phyloP scores from a whole-genome alignment of 2,329 filamentous ascomycete genomes.

The Penicillium glabrum region DNA sequence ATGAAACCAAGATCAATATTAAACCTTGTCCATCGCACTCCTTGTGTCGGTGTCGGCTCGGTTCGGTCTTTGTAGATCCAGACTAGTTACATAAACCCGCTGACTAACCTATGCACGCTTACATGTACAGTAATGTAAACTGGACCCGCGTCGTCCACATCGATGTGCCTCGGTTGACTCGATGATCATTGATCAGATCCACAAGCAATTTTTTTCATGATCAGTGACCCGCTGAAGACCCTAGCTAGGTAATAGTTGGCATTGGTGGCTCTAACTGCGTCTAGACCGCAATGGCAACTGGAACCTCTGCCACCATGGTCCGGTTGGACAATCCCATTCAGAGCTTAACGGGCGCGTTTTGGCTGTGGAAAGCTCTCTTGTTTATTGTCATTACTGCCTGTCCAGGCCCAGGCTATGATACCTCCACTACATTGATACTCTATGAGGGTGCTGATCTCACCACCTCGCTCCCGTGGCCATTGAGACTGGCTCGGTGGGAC shows the following conservation, averaged over 20 bases:
- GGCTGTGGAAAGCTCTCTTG: slow-evolving; percentile 58
- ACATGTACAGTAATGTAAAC: background rate
- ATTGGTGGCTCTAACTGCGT: background rate
- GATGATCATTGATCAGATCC: background rate
- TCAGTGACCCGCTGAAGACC: background rate
- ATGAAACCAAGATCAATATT: too few relatives aligned
- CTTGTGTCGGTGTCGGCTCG: background rate
- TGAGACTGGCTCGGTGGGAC: slow-evolving; percentile 61
- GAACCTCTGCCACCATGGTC: slow-evolving; percentile 18
- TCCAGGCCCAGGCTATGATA: slow-evolving; percentile 64
- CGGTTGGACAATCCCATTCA: slow-evolving; percentile 31
- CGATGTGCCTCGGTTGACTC: background rate
- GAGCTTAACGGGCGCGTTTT: slow-evolving; percentile 45
- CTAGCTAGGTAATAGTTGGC: background rate
- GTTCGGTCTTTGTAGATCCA: background rate
- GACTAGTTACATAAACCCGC: background rate
- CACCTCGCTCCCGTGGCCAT: slow-evolving; percentile 26
- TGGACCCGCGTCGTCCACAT: background rate
- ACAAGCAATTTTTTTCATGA: background rate
- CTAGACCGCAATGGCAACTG: slow-evolving; percentile 7
- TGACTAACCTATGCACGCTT: background rate
- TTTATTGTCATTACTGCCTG: slow-evolving; percentile 49
- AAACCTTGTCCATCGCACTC: background rate
- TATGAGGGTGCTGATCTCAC: slow-evolving; percentile 12
- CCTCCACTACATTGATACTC: slow-evolving; percentile 56